Evolutionary conservation across 2,329 filamentous ascomycete species (phyloP), one percentile per base, ranked within the genome.

Genomic region (Pyrenophora teres): DNA sequence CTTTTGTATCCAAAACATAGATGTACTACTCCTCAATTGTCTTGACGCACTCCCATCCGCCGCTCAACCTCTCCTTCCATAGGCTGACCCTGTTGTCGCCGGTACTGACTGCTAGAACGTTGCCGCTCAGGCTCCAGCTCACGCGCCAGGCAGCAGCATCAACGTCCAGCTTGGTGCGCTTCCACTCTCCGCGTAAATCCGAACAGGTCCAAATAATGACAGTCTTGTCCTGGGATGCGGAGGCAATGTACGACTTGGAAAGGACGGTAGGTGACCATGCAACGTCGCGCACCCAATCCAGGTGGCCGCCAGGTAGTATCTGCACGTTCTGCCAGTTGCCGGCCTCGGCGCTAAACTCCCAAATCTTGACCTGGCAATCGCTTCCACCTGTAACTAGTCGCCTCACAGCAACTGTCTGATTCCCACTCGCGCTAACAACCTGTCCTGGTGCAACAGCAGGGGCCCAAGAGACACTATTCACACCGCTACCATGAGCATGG

Each of bases 1-100:
- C 27, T 30, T 30, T 30, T 30, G 4, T 9, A 30, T 30, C 27
- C 27, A 30, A 30, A 30, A 30, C 27, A 10, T 10, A 9, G 27
- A 30, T 30, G 27, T 13, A 30, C 48, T 71, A 96, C 78, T 96
- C 91, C 74, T 96, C 93, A 72, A 99, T 92, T 53, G 90, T 92
- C 84, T 96, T 97, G 62, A 97, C 90, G 68, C 89, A 90, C 77
- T 97, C 92, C 94, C 94, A 99, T 71, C 96, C 90, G 48, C 94
- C 94, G 73, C 89, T 89, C 65, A 99, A 80, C 73, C 96, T 96
- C 83, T 99, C 94, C 83, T 97, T 99, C 93, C 93, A 99, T 74
- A 99, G 77, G 46, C 88, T 95, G 49, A 99, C 92, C 78, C 95
- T 92, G 81, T 99, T 99, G 77, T 99, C 93, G 21, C 89, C 90